Evolutionary conservation across 2,329 filamentous ascomycete species (phyloP).

Genomic region (Hypocreales sp.): DNA sequence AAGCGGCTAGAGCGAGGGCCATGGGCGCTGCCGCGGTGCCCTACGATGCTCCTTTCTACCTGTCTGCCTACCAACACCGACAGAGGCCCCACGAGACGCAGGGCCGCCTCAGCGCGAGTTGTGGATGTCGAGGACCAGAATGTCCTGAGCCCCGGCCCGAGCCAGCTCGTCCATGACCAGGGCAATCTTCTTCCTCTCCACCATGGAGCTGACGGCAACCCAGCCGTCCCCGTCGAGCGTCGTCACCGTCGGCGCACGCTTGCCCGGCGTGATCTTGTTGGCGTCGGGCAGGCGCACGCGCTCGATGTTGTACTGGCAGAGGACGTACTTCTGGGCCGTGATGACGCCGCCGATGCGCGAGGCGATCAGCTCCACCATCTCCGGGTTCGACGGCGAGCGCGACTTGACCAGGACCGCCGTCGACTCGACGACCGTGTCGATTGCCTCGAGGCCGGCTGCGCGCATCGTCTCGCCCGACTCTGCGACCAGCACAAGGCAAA

Average conservation of each 20-base stretch:
- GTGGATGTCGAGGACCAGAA: slow-evolving; percentile 72
- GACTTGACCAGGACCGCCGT: slow-evolving; percentile 88
- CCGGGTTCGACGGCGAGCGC: slow-evolving; percentile 62
- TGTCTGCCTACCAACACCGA: too few species aligned
- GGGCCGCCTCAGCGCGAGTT: slow-evolving; percentile 54
- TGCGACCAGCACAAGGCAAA: slow-evolving; percentile 23
- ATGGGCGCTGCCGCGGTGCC: too few species aligned
- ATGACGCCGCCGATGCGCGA: slow-evolving; percentile 87
- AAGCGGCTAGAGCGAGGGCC: too few species aligned
- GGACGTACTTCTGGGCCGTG: slow-evolving; percentile 81
- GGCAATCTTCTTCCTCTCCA: slow-evolving; percentile 74
- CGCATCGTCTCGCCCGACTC: slow-evolving; percentile 98
- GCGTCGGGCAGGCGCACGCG: slow-evolving; percentile 51
- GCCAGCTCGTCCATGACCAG: slow-evolving; percentile 74
- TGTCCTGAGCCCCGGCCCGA: slow-evolving; percentile 65
- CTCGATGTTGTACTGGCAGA: slow-evolving; percentile 92
- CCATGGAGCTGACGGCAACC: slow-evolving; percentile 93
- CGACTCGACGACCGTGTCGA: slow-evolving; percentile 82
- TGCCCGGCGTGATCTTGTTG: slow-evolving; percentile 73
- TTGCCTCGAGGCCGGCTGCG: slow-evolving; percentile 82
- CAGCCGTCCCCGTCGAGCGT: slow-evolving; percentile 75
- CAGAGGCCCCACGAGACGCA: too few species aligned
- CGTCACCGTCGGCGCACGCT: slow-evolving; percentile 86
- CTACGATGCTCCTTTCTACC: too few species aligned
- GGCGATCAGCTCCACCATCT: slow-evolving; percentile 70